phyloP scores from a whole-genome alignment of 768 basidiomycete species.

The Filobasidium floriforme region DNA sequence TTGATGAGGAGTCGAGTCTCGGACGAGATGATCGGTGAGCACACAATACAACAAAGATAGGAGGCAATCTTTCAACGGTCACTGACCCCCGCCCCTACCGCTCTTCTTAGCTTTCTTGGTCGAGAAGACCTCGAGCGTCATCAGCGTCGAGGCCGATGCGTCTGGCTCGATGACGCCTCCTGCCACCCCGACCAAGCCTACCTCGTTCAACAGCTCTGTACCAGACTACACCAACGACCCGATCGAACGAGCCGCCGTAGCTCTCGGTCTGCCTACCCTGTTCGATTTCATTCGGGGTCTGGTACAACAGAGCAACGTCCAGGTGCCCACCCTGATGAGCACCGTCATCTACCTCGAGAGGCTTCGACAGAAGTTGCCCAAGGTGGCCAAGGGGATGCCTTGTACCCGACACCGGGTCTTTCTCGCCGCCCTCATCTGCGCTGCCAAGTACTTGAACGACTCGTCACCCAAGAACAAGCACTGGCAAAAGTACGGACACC shows the following conservation, averaged over 20 bases:
- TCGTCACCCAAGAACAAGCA: slow-evolving; percentile 77
- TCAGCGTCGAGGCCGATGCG: slow-evolving; percentile 15
- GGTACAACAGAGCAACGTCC: slow-evolving; percentile 73
- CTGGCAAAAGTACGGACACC: slow-evolving; percentile 69
- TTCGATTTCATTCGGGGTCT: slow-evolving; percentile 77
- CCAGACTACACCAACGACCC: slow-evolving; percentile 9
- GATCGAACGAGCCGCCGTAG: slow-evolving; percentile 17
- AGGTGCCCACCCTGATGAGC: slow-evolving; percentile 78
- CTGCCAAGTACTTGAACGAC: slow-evolving; percentile 95
- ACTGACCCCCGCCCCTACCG: not conserved
- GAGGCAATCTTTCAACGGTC: not conserved
- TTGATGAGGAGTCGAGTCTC: slow-evolving; percentile 19
- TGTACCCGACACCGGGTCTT: slow-evolving; percentile 94
- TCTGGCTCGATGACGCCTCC: slow-evolving; percentile 16
- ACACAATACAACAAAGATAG: not conserved
- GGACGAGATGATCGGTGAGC: slow-evolving; percentile 26
- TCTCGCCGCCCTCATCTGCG: slow-evolving; percentile 87
- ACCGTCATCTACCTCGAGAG: slow-evolving; percentile 89
- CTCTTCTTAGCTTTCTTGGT: slow-evolving; percentile 15
- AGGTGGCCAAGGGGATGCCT: slow-evolving; percentile 72
- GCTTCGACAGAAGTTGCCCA: slow-evolving; percentile 67
- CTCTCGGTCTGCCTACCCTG: slow-evolving; percentile 54
- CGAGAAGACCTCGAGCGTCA: slow-evolving; percentile 16
- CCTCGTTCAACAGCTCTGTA: not conserved
- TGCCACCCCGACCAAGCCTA: slow-evolving; percentile 5